Percentiles rank a stretch among this genome's conserved stretches.
phyloP scores from a whole-genome alignment of 371 early-diverging fungal species.

The Actinomortierella ambigua region DNA sequence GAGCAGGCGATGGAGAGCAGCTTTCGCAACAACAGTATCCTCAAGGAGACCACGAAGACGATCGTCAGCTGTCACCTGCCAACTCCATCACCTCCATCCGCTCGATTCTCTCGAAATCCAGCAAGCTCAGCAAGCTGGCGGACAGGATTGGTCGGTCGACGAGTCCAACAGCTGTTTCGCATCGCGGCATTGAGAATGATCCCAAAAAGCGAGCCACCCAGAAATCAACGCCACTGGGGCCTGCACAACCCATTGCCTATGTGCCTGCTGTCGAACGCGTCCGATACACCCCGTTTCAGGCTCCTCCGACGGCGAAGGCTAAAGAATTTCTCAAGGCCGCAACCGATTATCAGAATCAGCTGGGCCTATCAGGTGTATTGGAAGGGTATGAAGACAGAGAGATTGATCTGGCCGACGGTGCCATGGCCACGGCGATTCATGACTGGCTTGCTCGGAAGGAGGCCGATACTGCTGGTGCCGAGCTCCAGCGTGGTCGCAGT shows the following conservation, averaged over 20 bases:
- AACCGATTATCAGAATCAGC: slow-evolving; percentile 35
- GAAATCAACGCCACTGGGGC: slow-evolving; percentile 52
- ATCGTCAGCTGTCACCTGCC: slow-evolving; percentile 27
- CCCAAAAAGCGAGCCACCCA: slow-evolving; percentile 22
- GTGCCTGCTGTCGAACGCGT: slow-evolving; percentile 58
- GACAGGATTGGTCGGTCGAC: slow-evolving; percentile 48
- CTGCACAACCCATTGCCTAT: slow-evolving; percentile 54
- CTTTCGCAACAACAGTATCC: no score
- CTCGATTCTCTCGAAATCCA: slow-evolving; percentile 26
- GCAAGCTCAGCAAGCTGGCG: slow-evolving; percentile 35
- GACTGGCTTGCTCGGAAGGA: slow-evolving; percentile 44
- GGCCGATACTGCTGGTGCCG: slow-evolving; percentile 6
- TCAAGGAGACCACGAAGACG: slow-evolving; percentile 30
- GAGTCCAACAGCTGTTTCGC: slow-evolving; percentile 39
- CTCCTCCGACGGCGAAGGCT: slow-evolving; percentile 46
- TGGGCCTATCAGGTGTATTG: slow-evolving; percentile 19
- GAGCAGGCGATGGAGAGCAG: slow-evolving; percentile 10
- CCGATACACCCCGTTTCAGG: slow-evolving; percentile 48
- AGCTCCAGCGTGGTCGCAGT: no score
- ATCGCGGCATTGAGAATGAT: slow-evolving; percentile 25
- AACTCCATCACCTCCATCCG: slow-evolving; percentile 44
- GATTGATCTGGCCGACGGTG: slow-evolving; percentile 33
- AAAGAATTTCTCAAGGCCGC: slow-evolving; percentile 43
- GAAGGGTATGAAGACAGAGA: slow-evolving; percentile 26
- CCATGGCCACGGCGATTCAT: slow-evolving; percentile 41